These are phyloP conservation scores for Penicillium paradoxum DNA, from an alignment of 495 filamentous ascomycete genomes.

Conservation along the genomic window DNA sequence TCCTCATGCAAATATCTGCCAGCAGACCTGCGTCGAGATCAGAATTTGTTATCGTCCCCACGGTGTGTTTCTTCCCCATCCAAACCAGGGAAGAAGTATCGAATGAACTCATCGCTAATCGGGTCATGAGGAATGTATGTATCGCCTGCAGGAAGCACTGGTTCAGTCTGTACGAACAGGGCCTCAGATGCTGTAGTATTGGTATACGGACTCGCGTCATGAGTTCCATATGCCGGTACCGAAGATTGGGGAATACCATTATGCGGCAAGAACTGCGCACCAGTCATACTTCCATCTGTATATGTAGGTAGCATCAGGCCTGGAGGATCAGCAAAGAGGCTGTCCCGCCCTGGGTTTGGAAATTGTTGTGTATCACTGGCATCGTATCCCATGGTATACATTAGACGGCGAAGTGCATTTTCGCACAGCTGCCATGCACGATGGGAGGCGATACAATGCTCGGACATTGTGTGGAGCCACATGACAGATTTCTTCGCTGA, in stretches of 20 bases:
- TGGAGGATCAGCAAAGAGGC: background rate
- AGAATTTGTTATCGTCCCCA: background rate
- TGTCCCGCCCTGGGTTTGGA: constrained; percentile 10
- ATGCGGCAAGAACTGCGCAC: background rate
- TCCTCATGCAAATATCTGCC: background rate
- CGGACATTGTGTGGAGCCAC: constrained; percentile 53
- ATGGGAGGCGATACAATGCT: constrained; percentile 45
- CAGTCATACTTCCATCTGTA: too few species aligned
- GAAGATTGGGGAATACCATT: background rate
- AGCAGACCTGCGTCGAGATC: background rate
- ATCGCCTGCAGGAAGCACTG: constrained; percentile 17
- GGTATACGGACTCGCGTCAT: background rate
- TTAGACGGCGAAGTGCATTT: constrained; percentile 26
- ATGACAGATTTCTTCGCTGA: constrained; percentile 50
- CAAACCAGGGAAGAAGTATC: constrained; percentile 38
- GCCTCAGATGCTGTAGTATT: too few species aligned
- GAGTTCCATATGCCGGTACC: background rate
- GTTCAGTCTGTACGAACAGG: too few species aligned
- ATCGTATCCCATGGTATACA: background rate
- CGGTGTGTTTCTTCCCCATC: constrained; percentile 1
- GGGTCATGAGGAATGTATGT: constrained; percentile 42
- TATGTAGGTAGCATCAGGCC: background rate
- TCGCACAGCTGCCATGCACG: constrained; percentile 54
- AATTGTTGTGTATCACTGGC: constrained; percentile 18
- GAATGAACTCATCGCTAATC: constrained; percentile 40